These are phyloP conservation scores for Vitis rupestris DNA, from an alignment of 164 flowering plant species.

Conservation along the genomic window DNA sequence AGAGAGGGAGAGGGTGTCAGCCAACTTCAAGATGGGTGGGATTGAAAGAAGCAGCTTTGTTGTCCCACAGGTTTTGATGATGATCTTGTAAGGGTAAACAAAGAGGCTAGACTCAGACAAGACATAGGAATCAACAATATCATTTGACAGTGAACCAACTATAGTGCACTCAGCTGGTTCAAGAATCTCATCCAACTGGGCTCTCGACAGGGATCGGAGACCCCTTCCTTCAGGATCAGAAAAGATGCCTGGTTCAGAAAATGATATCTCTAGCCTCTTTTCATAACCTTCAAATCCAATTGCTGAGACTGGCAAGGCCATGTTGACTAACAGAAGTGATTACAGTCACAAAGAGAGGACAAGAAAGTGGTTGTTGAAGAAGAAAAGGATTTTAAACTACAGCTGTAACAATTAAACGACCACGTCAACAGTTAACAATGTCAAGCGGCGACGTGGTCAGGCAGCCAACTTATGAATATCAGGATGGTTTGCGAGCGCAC, in stretches of 20 bases:
- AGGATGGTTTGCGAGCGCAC: slow-evolving; percentile 55
- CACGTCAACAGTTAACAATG: slow-evolving; percentile 9
- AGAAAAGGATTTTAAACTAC: slow-evolving; percentile 7
- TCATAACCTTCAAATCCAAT: slow-evolving; percentile 60
- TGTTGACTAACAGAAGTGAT: slow-evolving; percentile 4
- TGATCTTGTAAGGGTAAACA: slow-evolving; percentile 49
- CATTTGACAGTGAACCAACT: slow-evolving; percentile 42
- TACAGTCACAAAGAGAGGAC: slow-evolving; percentile 11
- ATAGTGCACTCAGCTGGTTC: slow-evolving; percentile 51
- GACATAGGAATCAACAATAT: slow-evolving; percentile 44
- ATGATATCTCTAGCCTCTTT: slow-evolving; percentile 50
- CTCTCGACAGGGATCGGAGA: slow-evolving; percentile 33
- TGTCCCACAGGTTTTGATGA: slow-evolving; percentile 58
- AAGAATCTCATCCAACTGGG: slow-evolving; percentile 39
- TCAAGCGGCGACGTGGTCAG: slow-evolving; percentile 9
- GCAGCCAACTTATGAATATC: slow-evolving; percentile 19
- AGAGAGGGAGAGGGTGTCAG: slow-evolving; percentile 29
- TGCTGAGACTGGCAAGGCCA: slow-evolving; percentile 36
- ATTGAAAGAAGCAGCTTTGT: slow-evolving; percentile 47
- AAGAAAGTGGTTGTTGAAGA: slow-evolving; percentile 9
- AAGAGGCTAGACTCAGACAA: slow-evolving; percentile 59
- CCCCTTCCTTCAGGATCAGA: slow-evolving; percentile 45
- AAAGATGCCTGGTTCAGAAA: slow-evolving; percentile 32
- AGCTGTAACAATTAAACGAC: slow-evolving; percentile 6
- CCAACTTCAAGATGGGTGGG: slow-evolving; percentile 40